These are phyloP conservation scores for Sugiyamaella pinicola DNA, from an alignment of 1,139 yeast genomes.

Conservation along the genomic window DNA sequence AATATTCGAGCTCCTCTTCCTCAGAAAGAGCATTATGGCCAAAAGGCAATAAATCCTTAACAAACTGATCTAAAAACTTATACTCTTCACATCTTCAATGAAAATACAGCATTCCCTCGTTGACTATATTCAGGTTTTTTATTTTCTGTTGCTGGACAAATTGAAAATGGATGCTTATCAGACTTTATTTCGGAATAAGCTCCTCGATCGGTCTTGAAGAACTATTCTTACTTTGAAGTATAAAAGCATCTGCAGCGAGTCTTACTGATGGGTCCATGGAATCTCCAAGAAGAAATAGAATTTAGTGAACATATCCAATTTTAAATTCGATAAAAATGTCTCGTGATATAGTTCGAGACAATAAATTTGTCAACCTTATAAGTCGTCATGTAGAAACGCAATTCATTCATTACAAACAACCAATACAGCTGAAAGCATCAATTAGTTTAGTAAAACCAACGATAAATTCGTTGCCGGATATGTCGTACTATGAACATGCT, in stretches of 20 bases:
- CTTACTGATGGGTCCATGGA: not conserved
- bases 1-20: not conserved
- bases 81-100: not conserved
- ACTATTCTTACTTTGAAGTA: not conserved
- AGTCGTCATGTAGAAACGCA: not conserved
- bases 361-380: not conserved
- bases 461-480: not conserved
- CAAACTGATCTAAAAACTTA: not conserved
- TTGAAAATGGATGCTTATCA: not conserved
- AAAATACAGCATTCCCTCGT: not conserved
- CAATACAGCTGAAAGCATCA: not conserved
- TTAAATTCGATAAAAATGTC: not conserved
- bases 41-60: not conserved
- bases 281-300: not conserved
- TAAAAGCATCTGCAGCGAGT: not conserved
- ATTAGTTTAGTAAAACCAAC: not conserved
- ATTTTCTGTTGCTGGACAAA: not conserved
- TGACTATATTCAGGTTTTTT: too few relatives aligned
- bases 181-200: not conserved
- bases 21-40: not conserved
- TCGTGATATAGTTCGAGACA: not conserved
- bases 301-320: not conserved
- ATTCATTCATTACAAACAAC: not conserved
- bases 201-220: not conserved
- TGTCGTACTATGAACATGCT: not conserved